phyloP scores from a whole-genome alignment of 129 eudicot genomes.

The Glebionis coronaria region DNA sequence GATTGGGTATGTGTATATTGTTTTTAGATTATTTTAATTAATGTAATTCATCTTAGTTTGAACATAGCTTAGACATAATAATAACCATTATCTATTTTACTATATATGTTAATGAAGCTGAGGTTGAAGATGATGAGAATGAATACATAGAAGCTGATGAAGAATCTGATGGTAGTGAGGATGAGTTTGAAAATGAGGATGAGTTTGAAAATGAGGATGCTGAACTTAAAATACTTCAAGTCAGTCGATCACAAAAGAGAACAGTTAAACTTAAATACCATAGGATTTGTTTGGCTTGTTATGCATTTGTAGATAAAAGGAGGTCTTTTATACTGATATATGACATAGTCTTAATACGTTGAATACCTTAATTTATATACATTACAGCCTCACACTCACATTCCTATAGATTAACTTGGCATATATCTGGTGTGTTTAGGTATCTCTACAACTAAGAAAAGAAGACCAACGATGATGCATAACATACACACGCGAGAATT shows the following conservation, averaged over 20 bases:
- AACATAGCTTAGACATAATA: too few species aligned
- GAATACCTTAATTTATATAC: too few species aligned
- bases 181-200: conserved; percentile 2
- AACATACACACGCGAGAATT: not conserved
- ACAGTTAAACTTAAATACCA: not conserved
- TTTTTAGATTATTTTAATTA: too few species aligned
- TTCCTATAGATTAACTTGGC: not conserved
- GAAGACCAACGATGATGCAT: conserved; percentile 19
- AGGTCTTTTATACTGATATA: too few species aligned
- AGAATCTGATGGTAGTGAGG: not conserved
- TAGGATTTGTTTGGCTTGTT: not conserved
- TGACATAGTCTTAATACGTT: too few species aligned
- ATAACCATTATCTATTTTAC: too few species aligned
- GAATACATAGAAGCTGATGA: not conserved
- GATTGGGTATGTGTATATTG: too few species aligned
- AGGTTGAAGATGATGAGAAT: not conserved
- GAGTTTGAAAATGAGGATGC: not conserved
- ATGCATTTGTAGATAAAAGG: not conserved
- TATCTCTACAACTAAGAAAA: not conserved
- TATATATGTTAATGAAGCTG: conserved; percentile 3
- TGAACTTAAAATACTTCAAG: not conserved
- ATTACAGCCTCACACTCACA: too few species aligned
- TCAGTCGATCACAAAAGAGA: not conserved
- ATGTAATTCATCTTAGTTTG: too few species aligned
- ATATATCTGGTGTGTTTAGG: not conserved